A percentile compares a stretch with the other conserved stretches of the same genome.
phyloP scores from a whole-genome alignment of 23 red algal species.

The Chondrus crispus region DNA sequence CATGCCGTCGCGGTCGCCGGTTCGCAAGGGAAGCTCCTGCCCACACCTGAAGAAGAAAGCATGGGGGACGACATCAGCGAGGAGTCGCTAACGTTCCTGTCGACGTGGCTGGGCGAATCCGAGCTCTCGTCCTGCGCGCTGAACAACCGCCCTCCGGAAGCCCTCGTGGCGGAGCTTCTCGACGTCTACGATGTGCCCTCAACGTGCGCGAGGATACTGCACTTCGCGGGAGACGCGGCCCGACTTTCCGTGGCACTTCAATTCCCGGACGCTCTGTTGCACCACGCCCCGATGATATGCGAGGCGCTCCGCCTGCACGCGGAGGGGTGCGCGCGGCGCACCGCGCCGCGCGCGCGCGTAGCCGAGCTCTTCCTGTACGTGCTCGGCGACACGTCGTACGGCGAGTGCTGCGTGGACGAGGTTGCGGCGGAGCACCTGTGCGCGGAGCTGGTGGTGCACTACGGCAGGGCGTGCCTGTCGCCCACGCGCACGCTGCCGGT shows the following conservation, averaged over 20 bases:
- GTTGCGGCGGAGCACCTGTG: slow-evolving; percentile 73
- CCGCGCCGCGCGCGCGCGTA: neutral
- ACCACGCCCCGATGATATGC: slow-evolving; percentile 30
- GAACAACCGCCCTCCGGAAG: too few relatives aligned
- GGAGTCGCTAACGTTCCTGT: too few relatives aligned
- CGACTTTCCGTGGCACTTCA: slow-evolving; percentile 84
- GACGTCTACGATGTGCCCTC: too few relatives aligned
- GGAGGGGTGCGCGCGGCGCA: neutral
- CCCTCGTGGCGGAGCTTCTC: too few relatives aligned
- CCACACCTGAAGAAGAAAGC: too few relatives aligned
- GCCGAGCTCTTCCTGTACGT: slow-evolving; percentile 27
- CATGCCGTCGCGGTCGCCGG: too few relatives aligned
- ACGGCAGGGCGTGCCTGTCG: slow-evolving; percentile 78
- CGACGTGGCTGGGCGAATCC: too few relatives aligned
- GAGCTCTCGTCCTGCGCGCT: too few relatives aligned
- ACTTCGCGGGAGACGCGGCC: too few relatives aligned
- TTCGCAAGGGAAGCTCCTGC: too few relatives aligned
- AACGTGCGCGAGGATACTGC: too few relatives aligned
- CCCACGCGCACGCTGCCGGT: slow-evolving; percentile 50
- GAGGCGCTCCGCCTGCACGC: neutral
- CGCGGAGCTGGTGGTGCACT: slow-evolving; percentile 78
- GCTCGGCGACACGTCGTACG: slow-evolving; percentile 86
- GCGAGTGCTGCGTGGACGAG: slow-evolving; percentile 88
- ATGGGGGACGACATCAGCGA: too few relatives aligned
- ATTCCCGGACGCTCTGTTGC: slow-evolving; percentile 71